Base-by-base conservation (phyloP, 108 stramenopile genomes). In the Cyclotella cryptica region DNA sequence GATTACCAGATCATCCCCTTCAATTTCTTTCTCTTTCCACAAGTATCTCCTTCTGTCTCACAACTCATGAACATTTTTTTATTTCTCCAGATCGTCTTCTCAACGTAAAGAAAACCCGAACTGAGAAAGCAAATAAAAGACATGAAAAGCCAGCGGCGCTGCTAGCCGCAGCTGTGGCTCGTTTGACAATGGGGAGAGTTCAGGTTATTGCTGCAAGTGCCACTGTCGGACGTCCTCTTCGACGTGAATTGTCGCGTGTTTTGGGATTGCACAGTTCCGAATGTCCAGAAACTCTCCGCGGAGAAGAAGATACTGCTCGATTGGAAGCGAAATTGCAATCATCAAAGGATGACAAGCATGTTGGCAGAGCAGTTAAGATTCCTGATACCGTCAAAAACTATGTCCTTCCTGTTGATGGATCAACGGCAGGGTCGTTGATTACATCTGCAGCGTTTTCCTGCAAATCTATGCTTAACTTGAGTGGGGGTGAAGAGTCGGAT, bases 141-240 rank as follows among this genome's bases (percentile, higher is more conserved):
- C 95, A 96, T 75, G 96, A 96, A 72, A 94, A 93, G 66, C 92
- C 93, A 12, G 96, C 96, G 5, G 93, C 93, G 10, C 71, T 96
- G 13, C 76, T 96, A 27, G 78, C 91, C 5, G 86, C 93, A 21
- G 88, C 93, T 3, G 82, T 91, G 27, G 87, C 93, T 17, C 80
- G 90, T 27, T 49, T 83, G 22, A 92, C 92, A 1, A 67, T 91
- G 47, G 93, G 94, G 19, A 72, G 80, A 35, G 86, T 75, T 0
- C 94, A 97, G 82, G 80, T 97, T 28, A 85, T 97, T 26, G 94
- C 92, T 12, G 96, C 93, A 13, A 96, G 95, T 75, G 97, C 98
- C 9, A 98, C 98, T 0, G 96, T 98, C 39, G 98, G 98, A 19
- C 80, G 98, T 35, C 89, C 93, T 10, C 84, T 98, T 35, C 88